A percentile compares a stretch with the other conserved stretches of the same genome.
Conservation (phyloP, 805 yeast species). For the Isabelozyma pseudorhagii region DNA sequence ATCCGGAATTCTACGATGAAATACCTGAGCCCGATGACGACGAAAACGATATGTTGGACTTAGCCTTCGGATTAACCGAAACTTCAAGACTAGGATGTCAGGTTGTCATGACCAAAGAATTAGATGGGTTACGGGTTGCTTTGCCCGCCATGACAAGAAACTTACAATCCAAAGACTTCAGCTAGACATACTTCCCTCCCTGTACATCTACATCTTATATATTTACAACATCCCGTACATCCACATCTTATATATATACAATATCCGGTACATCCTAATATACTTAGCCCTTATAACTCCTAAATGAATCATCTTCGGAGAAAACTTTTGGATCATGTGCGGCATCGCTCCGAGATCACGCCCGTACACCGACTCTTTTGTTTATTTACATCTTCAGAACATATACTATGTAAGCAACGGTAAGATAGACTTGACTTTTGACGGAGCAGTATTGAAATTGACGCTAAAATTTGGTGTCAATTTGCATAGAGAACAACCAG, state of each 20-base stretch:
- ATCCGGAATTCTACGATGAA: constrained; percentile 87
- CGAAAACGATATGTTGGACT: constrained; percentile 96
- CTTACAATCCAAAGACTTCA: constrained; percentile 78
- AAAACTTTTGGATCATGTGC: not conserved
- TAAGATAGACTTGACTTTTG: too few species aligned
- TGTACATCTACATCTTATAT: constrained; percentile 3
- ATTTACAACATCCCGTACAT: not conserved
- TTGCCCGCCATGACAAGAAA: constrained; percentile 97
- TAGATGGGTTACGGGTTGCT: constrained; percentile 93
- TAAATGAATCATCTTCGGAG: too few species aligned
- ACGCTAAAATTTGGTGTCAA: too few species aligned
- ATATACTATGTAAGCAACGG: too few species aligned
- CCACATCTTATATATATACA: too few species aligned
- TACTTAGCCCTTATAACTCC: not conserved
- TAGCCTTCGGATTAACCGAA: constrained; percentile 96
- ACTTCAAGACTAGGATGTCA: constrained; percentile 96
- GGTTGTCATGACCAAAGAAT: constrained; percentile 79
- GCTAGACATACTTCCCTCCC: constrained; percentile 18
- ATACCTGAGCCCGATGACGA: constrained; percentile 96
- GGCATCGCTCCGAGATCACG: not conserved
- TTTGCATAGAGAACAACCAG: too few species aligned
- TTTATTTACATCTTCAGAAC: too few species aligned
- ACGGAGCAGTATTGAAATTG: too few species aligned
- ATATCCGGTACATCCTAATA: not conserved
- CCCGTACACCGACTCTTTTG: not conserved